Conservation (phyloP, 768 basidiomycete species). For the Psilocybe cyanescens region DNA sequence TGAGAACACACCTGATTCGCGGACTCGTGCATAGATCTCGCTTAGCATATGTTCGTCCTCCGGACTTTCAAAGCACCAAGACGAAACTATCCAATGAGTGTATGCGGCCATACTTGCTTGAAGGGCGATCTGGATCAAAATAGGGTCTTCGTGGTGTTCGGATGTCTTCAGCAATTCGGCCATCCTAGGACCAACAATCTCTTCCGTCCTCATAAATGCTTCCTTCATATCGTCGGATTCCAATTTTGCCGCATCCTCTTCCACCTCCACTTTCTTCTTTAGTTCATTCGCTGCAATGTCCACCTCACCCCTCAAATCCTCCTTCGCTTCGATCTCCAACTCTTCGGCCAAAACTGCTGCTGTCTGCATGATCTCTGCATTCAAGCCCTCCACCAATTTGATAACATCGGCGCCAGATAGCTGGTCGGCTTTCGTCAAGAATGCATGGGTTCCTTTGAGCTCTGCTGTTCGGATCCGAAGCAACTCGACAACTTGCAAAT, state of each 20-base stretch:
- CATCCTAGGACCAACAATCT: constrained; percentile 39
- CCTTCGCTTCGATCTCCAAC: constrained; percentile 32
- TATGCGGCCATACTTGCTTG: constrained; percentile 49
- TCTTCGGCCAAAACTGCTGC: constrained; percentile 53
- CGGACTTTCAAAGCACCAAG: constrained; percentile 55
- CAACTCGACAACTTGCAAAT: constrained; percentile 30
- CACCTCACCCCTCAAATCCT: neutral
- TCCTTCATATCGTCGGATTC: constrained; percentile 29
- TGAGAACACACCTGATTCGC: constrained; percentile 41
- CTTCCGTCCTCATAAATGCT: constrained; percentile 30
- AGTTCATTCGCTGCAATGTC: neutral
- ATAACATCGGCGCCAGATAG: constrained; percentile 54
- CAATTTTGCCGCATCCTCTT: constrained; percentile 18
- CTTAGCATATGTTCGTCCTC: constrained; percentile 49
- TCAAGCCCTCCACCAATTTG: constrained; percentile 47
- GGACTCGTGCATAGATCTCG: constrained; percentile 43
- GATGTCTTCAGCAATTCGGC: constrained; percentile 40
- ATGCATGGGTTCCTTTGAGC: constrained; percentile 52
- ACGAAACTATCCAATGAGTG: constrained; percentile 51
- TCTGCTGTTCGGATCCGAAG: constrained; percentile 47
- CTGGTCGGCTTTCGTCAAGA: constrained; percentile 48
- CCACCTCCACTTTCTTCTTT: neutral
- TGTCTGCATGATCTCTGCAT: constrained; percentile 53
- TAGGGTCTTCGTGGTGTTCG: constrained; percentile 43
- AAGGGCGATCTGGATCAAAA: constrained; percentile 47